Conservation (phyloP, 192 early-diverging fungal genomes). For the Backusella luteola region DNA sequence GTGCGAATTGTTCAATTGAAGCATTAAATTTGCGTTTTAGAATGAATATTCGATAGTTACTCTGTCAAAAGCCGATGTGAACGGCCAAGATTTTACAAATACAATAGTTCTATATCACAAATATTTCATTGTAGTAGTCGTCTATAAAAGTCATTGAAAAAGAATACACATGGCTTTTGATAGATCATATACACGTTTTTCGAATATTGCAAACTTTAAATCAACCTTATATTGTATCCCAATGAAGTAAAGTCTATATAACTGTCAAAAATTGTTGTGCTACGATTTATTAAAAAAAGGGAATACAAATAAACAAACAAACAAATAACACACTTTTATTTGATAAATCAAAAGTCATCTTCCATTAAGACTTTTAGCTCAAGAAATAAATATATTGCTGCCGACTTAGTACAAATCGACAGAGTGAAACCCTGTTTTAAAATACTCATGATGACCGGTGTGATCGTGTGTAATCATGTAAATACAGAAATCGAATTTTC, state of each 20-base stretch:
- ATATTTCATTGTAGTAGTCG: too few relatives aligned
- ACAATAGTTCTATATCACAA: too few relatives aligned
- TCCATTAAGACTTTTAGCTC: background rate
- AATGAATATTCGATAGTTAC: too few relatives aligned
- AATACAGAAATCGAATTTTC: background rate
- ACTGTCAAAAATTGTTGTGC: background rate
- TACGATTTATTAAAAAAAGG: background rate
- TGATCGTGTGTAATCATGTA: background rate
- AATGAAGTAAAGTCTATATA: background rate
- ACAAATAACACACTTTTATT: background rate
- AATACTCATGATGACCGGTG: background rate
- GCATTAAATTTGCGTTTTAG: too few relatives aligned
- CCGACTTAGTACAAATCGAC: background rate
- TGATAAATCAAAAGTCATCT: background rate
- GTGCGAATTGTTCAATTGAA: too few relatives aligned
- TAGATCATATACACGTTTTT: too few relatives aligned
- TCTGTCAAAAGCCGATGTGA: too few relatives aligned
- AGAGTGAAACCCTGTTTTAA: background rate
- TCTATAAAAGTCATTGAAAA: too few relatives aligned
- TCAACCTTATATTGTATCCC: background rate
- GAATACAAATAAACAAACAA: background rate
- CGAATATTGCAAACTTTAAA: too few relatives aligned
- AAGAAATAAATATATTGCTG: background rate
- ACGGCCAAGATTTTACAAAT: too few relatives aligned
- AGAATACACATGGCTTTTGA: too few relatives aligned